Evolutionary conservation across 176 grass and related monocot species (phyloP).

Genomic region (Oryza rufipogon): DNA sequence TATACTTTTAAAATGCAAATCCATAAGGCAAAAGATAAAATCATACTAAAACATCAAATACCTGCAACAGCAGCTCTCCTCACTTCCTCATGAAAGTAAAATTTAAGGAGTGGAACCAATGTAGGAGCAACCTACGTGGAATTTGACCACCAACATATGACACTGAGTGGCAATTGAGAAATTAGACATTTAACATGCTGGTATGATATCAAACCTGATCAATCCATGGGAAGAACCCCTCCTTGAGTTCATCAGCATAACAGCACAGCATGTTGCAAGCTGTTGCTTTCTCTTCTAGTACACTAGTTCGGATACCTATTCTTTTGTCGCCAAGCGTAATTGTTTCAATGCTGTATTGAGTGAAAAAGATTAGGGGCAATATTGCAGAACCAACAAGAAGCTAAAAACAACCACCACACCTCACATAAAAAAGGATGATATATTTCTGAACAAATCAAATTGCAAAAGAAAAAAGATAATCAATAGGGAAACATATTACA

Average conservation of each 20-base stretch:
- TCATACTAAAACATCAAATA: conserved; percentile 38
- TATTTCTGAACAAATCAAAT: neutral
- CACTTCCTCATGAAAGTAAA: conserved; percentile 99
- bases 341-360: conserved; percentile 78
- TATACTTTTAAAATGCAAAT: conserved; percentile 19
- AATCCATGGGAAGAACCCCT: conserved; percentile 99
- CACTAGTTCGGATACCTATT: conserved; percentile 94
- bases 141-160: conserved; percentile 26
- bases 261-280: conserved; percentile 99
- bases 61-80: conserved; percentile 97
- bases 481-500: neutral
- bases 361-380: conserved; percentile 10
- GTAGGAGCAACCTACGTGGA: conserved; percentile 87
- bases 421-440: neutral
- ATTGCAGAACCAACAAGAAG: neutral
- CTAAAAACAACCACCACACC: neutral
- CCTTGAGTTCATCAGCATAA: conserved; percentile 98
- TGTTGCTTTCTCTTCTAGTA: conserved; percentile 99
- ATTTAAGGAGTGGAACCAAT: conserved; percentile 94
- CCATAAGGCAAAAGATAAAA: conserved; percentile 10
- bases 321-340: conserved; percentile 97
- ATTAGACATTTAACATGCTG: neutral
- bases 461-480: neutral
- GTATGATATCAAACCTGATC: conserved; percentile 72
- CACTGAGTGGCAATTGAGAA: neutral